These are phyloP conservation scores for Pichia sp. DNA, from an alignment of 1,139 yeast species.

Conservation along the genomic window DNA sequence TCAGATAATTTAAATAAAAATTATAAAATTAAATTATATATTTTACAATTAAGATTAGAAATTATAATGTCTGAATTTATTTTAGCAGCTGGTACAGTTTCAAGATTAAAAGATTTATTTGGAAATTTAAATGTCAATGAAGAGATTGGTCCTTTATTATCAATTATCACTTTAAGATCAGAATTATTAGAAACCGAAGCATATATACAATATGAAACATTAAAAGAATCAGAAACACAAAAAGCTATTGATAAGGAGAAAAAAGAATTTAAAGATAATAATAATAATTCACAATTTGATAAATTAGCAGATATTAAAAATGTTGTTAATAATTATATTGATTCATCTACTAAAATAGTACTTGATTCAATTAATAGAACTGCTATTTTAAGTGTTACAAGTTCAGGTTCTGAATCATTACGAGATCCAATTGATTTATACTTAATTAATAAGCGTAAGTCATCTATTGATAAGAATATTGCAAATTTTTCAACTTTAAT, in stretches of 20 bases:
- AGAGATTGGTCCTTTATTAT: constrained; percentile 11
- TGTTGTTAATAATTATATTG: constrained; percentile 9
- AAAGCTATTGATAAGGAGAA: background rate
- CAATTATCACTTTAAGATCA: constrained; percentile 8
- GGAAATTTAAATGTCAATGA: constrained; percentile 8
- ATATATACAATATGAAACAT: background rate
- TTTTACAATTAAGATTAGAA: constrained; percentile 14
- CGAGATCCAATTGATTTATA: constrained; percentile 7
- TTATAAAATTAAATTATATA: constrained; percentile 6
- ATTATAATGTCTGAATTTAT: constrained; percentile 11
- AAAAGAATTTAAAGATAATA: background rate
- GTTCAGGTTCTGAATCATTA: constrained; percentile 9
- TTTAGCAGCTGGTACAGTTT: constrained; percentile 10
- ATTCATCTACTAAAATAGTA: constrained; percentile 10
- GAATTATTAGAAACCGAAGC: constrained; percentile 13
- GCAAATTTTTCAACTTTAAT: constrained; percentile 3
- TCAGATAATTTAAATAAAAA: background rate
- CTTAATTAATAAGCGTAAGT: constrained; percentile 6
- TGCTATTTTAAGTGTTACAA: constrained; percentile 8
- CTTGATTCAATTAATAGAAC: constrained; percentile 10
- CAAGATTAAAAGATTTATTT: constrained; percentile 15
- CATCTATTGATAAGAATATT: constrained; percentile 9
- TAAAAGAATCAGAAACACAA: background rate
- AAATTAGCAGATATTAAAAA: constrained; percentile 4
- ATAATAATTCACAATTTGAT: constrained; percentile 2